phyloP scores from a whole-genome alignment of 495 filamentous ascomycete species.

The Penicillium longicatenatum region DNA sequence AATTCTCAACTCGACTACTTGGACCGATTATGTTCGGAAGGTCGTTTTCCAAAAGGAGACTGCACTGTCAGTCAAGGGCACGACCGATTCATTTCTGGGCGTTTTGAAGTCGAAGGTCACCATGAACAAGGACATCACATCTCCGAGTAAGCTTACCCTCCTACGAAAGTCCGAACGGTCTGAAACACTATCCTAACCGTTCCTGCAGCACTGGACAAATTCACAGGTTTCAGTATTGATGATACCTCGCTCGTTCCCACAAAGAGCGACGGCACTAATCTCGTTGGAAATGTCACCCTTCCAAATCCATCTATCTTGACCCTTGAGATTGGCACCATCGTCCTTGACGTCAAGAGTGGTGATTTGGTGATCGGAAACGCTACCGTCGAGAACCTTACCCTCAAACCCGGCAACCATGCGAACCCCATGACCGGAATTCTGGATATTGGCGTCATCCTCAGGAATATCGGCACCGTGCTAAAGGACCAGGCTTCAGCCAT shows the following conservation, averaged over 20 bases:
- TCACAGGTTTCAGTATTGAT: constrained; percentile 32
- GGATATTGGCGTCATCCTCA: constrained; percentile 35
- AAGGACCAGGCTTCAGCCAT: constrained; percentile 30
- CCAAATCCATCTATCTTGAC: constrained; percentile 43
- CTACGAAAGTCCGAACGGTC: neutral
- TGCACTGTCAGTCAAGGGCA: constrained; percentile 30
- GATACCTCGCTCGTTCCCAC: constrained; percentile 24
- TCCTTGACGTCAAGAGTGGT: constrained; percentile 38
- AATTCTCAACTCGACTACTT: constrained; percentile 28
- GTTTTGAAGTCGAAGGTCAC: constrained; percentile 36
- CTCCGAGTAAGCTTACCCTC: constrained; percentile 30
- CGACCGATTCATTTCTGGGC: constrained; percentile 39
- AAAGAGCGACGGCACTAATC: constrained; percentile 32
- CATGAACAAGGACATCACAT: constrained; percentile 39
- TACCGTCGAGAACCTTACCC: constrained; percentile 56
- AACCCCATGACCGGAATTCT: constrained; percentile 47
- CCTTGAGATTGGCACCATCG: constrained; percentile 38
- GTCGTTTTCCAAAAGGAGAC: constrained; percentile 35
- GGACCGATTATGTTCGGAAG: constrained; percentile 37
- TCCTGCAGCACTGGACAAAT: constrained; percentile 28
- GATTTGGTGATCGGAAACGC: constrained; percentile 52
- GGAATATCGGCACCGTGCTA: constrained; percentile 32
- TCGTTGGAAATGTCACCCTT: constrained; percentile 38
- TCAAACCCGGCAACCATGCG: constrained; percentile 61
- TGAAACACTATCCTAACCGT: constrained; percentile 11